A percentile compares a stretch with the other conserved stretches of the same genome.
These are phyloP conservation scores for Taxillus chinensis DNA, from an alignment of 164 flowering plant species.

Conservation along the genomic window DNA sequence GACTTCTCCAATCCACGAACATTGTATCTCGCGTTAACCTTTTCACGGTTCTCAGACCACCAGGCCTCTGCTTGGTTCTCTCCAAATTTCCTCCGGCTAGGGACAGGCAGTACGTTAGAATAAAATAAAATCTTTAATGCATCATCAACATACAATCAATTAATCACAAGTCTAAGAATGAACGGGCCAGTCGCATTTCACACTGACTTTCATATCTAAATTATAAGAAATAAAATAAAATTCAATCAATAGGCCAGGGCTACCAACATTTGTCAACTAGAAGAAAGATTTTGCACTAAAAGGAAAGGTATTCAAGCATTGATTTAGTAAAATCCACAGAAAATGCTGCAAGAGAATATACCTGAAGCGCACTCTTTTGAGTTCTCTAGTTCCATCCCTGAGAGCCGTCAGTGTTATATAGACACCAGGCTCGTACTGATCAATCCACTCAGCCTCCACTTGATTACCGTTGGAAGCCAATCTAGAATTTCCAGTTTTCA, in stretches of 20 bases:
- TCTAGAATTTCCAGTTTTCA: conserved; percentile 23
- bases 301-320: no score
- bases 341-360: conserved; percentile 9
- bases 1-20: conserved; percentile 51
- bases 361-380: conserved; percentile 92
- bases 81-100: conserved; percentile 72
- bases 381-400: conserved; percentile 69
- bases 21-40: conserved; percentile 58
- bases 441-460: conserved; percentile 78
- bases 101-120: neutral
- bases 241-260: no score
- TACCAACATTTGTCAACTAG: no score
- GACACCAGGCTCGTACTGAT: conserved; percentile 85
- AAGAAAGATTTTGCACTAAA: no score
- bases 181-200: no score
- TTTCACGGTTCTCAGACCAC: conserved; percentile 78
- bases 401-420: conserved; percentile 72
- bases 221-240: no score
- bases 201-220: no score
- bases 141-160: no score
- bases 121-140: neutral
- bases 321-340: neutral
- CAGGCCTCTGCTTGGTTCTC: conserved; percentile 69
- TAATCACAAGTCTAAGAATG: no score
- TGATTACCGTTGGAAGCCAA: conserved; percentile 20